These are phyloP conservation scores for Fusarium bulbicola DNA, from an alignment of 2,329 filamentous ascomycete genomes.

Conservation along the genomic window DNA sequence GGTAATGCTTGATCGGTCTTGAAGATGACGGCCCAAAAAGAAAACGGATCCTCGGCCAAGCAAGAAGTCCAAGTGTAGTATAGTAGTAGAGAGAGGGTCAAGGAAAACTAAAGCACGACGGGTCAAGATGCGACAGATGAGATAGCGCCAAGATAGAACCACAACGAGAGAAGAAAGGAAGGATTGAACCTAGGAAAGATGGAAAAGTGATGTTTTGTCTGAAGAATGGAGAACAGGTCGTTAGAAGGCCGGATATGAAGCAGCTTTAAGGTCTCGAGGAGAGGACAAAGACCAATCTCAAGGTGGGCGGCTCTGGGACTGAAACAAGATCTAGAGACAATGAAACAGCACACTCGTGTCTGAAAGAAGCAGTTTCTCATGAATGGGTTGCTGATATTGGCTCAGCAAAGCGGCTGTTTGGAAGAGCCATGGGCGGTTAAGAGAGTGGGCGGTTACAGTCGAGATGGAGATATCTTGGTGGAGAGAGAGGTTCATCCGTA, in stretches of 20 bases:
- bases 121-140: constrained; percentile 39
- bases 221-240: constrained; percentile 37
- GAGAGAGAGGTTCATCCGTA: constrained; percentile 12
- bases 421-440: constrained; percentile 42
- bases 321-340: constrained; percentile 48
- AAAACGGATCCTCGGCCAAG: constrained; percentile 31
- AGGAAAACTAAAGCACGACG: constrained; percentile 27
- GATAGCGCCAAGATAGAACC: constrained; percentile 42
- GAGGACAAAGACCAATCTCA: constrained; percentile 43
- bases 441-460: constrained; percentile 36
- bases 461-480: constrained; percentile 1
- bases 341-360: constrained; percentile 65
- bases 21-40: constrained; percentile 28
- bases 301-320: constrained; percentile 42
- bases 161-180: constrained; percentile 36
- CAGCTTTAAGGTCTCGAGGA: constrained; percentile 43
- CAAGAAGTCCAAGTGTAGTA: constrained; percentile 23
- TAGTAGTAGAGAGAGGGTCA: constrained; percentile 26
- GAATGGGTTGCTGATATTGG: constrained; percentile 62
- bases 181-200: constrained; percentile 15
- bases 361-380: constrained; percentile 52
- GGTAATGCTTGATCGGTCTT: constrained; percentile 34
- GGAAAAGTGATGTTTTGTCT: constrained; percentile 32
- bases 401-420: constrained; percentile 58
- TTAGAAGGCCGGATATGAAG: constrained; percentile 43